These are phyloP conservation scores for Plantago ovata DNA, from an alignment of 257 asterid species.

Conservation along the genomic window DNA sequence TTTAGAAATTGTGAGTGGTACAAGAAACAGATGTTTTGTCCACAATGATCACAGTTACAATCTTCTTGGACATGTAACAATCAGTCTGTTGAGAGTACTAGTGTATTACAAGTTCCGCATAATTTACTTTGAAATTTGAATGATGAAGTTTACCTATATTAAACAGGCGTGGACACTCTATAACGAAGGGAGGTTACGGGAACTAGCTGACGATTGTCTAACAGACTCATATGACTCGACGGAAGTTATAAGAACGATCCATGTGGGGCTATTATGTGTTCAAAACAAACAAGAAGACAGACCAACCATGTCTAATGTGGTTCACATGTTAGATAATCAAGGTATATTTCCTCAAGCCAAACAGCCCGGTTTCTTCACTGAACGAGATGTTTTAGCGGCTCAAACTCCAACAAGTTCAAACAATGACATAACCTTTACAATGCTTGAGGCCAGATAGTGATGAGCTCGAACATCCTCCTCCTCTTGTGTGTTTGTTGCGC, in stretches of 20 bases:
- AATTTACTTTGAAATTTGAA: neutral
- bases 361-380: conserved; percentile 5
- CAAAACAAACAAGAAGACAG: too few species aligned
- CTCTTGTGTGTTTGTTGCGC: too few species aligned
- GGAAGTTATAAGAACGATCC: conserved; percentile 3
- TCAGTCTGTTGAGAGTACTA: too few species aligned
- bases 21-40: neutral
- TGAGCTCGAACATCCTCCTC: too few species aligned
- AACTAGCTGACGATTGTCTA: neutral
- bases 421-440: neutral
- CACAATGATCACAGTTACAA: conserved; percentile 4
- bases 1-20: conserved; percentile 1
- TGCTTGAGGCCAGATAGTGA: conserved; percentile 1
- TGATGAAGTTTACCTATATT: too few species aligned
- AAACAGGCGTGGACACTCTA: conserved; percentile 8
- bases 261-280: neutral
- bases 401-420: neutral
- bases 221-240: neutral
- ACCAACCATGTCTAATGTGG: too few species aligned
- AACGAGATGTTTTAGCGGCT: neutral
- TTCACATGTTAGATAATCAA: too few species aligned
- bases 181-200: conserved; percentile 1
- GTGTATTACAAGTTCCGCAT: neutral
- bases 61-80: conserved; percentile 12
- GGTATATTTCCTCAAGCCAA: too few species aligned